These are phyloP conservation scores for Tarenaya hassleriana DNA, from an alignment of 345 rosid species.

Conservation along the genomic window DNA sequence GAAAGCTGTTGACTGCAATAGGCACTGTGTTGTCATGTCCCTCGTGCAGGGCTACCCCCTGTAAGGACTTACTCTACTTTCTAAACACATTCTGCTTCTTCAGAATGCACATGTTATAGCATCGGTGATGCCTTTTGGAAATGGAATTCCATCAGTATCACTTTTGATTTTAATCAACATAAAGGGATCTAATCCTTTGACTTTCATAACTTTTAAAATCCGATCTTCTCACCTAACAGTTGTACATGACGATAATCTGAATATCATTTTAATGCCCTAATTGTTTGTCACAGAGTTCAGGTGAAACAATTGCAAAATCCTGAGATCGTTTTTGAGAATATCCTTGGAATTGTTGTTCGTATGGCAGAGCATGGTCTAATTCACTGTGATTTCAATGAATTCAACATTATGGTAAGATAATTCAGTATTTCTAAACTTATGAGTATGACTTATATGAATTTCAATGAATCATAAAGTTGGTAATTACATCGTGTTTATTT, in stretches of 20 bases:
- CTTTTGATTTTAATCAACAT: too few relatives aligned
- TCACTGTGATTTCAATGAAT: constrained; percentile 94
- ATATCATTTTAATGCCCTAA: too few relatives aligned
- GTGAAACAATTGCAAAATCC: constrained; percentile 82
- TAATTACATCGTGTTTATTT: constrained; percentile 7
- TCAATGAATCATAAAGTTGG: not conserved
- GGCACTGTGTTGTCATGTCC: constrained; percentile 95
- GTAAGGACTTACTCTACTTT: constrained; percentile 41
- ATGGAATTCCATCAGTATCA: too few relatives aligned
- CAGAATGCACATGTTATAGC: too few relatives aligned
- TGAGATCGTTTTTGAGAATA: constrained; percentile 60
- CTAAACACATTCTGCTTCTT: not conserved
- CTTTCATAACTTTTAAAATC: too few relatives aligned
- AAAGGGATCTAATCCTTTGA: too few relatives aligned
- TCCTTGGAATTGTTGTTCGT: constrained; percentile 66
- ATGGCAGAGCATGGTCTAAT: constrained; percentile 93
- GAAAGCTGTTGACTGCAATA: constrained; percentile 79
- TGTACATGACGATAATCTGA: too few relatives aligned
- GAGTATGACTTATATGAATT: too few relatives aligned
- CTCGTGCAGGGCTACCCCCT: constrained; percentile 87
- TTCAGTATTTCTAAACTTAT: not conserved
- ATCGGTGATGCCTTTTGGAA: too few relatives aligned
- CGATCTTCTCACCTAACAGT: too few relatives aligned
- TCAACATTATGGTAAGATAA: constrained; percentile 81
- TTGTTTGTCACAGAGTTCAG: constrained; percentile 55